phyloP scores from a whole-genome alignment of 306 rosid species.

The Dryas alaskensis region DNA sequence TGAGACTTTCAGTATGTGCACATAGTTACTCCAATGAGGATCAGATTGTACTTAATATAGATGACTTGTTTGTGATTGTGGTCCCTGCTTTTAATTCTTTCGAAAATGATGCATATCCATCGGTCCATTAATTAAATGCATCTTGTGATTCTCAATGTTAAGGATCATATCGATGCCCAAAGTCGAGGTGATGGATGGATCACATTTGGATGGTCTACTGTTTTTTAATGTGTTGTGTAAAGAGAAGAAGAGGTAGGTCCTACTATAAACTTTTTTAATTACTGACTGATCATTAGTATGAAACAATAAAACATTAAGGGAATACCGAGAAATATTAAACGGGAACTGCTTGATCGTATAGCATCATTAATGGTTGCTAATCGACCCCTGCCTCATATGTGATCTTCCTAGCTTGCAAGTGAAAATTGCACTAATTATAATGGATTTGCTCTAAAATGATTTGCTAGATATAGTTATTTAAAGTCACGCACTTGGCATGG shows the following conservation, averaged over 20 bases:
- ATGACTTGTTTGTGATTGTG: neutral
- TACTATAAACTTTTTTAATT: neutral
- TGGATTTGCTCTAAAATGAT: neutral
- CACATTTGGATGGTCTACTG: constrained; percentile 26
- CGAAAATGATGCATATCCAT: neutral
- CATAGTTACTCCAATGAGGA: neutral
- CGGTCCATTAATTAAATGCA: constrained; percentile 12
- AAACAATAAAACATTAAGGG: neutral
- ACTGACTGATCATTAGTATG: constrained; percentile 5
- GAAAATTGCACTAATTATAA: neutral
- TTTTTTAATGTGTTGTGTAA: neutral
- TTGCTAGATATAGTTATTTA: neutral
- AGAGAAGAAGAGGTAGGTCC: constrained; percentile 7
- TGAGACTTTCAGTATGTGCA: neutral
- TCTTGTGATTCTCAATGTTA: constrained; percentile 8
- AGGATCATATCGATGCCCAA: constrained; percentile 9
- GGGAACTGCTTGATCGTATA: too few species aligned
- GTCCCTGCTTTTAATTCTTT: constrained; percentile 11
- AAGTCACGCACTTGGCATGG: constrained; percentile 5
- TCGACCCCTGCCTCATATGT: neutral
- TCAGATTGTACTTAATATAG: neutral
- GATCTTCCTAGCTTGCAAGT: constrained; percentile 1
- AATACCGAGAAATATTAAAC: neutral
- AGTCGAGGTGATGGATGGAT: constrained; percentile 35
- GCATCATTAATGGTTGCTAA: neutral